phyloP scores from a whole-genome alignment of 306 rosid species.

The Vachellia pachyceras region DNA sequence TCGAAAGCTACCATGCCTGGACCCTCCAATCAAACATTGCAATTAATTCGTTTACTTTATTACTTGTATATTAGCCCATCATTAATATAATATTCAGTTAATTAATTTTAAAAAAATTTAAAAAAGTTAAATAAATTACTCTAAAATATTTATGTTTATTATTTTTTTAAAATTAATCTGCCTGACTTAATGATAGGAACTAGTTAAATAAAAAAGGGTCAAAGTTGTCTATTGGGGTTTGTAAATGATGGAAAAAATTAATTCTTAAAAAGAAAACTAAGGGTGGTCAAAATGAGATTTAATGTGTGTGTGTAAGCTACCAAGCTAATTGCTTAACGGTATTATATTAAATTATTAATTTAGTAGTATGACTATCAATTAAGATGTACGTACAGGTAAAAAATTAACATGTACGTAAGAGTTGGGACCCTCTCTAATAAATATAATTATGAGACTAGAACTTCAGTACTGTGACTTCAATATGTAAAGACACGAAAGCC shows the following conservation, averaged over 20 bases:
- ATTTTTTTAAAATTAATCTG: too few relatives aligned
- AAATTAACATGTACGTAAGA: too few relatives aligned
- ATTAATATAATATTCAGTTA: too few relatives aligned
- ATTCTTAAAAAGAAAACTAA: background rate
- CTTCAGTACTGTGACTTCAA: background rate
- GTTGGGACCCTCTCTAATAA: background rate
- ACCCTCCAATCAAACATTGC: background rate
- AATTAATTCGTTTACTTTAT: background rate
- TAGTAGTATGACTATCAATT: background rate
- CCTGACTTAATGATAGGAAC: too few relatives aligned
- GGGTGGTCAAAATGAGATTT: background rate
- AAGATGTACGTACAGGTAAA: background rate
- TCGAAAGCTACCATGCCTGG: too few relatives aligned
- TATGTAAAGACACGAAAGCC: background rate
- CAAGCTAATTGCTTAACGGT: background rate
- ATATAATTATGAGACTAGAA: background rate
- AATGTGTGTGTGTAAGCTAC: background rate
- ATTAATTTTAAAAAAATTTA: too few relatives aligned
- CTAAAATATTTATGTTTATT: too few relatives aligned
- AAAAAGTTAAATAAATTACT: too few relatives aligned
- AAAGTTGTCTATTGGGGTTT: background rate
- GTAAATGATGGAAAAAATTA: background rate
- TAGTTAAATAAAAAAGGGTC: too few relatives aligned
- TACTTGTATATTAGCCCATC: too few relatives aligned
- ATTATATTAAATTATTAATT: too few relatives aligned